phyloP scores from a whole-genome alignment of 305 asterid genomes.

The Salvia sclarea region DNA sequence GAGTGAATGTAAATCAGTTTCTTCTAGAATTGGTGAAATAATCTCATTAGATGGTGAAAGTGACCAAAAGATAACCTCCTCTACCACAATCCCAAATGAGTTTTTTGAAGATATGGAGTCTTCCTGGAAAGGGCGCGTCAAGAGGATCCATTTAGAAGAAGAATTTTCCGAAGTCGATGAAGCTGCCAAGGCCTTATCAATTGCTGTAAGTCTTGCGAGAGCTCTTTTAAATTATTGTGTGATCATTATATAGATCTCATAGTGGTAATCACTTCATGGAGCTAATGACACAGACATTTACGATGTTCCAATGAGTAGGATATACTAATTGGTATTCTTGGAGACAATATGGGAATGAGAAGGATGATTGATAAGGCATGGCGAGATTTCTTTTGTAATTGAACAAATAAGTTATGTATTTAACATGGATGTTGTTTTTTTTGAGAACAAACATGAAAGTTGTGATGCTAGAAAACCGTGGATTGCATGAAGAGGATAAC shows the following conservation, averaged over 20 bases:
- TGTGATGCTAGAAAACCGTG: background rate
- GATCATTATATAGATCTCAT: slow-evolving; percentile 14
- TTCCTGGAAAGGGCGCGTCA: slow-evolving; percentile 96
- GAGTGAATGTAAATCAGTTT: slow-evolving; percentile 65
- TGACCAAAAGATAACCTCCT: slow-evolving; percentile 67
- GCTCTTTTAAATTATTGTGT: slow-evolving; percentile 13
- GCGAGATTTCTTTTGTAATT: background rate
- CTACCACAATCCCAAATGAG: slow-evolving; percentile 56
- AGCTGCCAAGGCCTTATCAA: slow-evolving; percentile 70
- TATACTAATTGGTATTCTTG: background rate
- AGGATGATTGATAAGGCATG: background rate
- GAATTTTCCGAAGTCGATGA: slow-evolving; percentile 74
- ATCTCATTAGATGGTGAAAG: slow-evolving; percentile 80
- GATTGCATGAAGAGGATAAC: background rate
- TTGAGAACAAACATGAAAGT: too few species aligned
- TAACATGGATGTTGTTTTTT: background rate
- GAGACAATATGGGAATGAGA: background rate
- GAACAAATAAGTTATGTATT: background rate
- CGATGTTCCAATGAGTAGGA: background rate
- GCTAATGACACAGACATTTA: background rate
- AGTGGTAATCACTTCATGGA: background rate
- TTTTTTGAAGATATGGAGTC: slow-evolving; percentile 90
- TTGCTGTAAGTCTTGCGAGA: slow-evolving; percentile 60
- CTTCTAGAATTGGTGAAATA: slow-evolving; percentile 75
- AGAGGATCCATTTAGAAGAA: slow-evolving; percentile 83